phyloP scores from a whole-genome alignment of 1,139 yeast species.

The Debaryomyces subglobosus region DNA sequence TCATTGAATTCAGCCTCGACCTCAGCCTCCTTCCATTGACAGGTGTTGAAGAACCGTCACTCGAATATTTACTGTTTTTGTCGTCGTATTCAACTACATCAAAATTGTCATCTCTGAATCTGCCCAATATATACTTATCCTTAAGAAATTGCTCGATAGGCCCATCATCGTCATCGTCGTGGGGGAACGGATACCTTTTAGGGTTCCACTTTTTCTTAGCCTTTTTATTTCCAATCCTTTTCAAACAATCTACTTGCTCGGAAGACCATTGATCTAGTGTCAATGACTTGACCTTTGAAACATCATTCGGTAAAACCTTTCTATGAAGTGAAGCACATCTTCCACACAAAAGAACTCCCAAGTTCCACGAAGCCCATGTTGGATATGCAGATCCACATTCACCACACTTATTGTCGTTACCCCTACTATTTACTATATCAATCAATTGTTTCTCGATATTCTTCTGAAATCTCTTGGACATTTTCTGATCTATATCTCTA shows the following conservation, averaged over 20 bases:
- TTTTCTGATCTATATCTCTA: constrained; percentile 10
- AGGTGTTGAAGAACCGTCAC: constrained; percentile 13
- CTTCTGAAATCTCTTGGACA: constrained; percentile 40
- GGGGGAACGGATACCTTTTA: constrained; percentile 66
- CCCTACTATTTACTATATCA: constrained; percentile 42
- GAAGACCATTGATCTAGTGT: constrained; percentile 78
- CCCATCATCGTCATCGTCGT: constrained; percentile 63
- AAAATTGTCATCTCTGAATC: constrained; percentile 41
- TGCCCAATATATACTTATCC: constrained; percentile 53
- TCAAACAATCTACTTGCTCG: constrained; percentile 60
- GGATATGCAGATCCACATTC: constrained; percentile 71
- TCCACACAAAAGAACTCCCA: constrained; percentile 75
- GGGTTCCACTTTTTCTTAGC: constrained; percentile 70
- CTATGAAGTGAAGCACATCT: constrained; percentile 81
- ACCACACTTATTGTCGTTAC: constrained; percentile 65
- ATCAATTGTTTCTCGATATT: constrained; percentile 46
- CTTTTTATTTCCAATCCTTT: constrained; percentile 64
- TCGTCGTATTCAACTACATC: constrained; percentile 30
- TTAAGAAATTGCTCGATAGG: constrained; percentile 54
- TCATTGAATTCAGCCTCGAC: constrained; percentile 30
- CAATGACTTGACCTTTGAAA: constrained; percentile 77
- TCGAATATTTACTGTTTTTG: constrained; percentile 15
- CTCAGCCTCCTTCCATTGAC: constrained; percentile 14
- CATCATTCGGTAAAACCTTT: constrained; percentile 60
- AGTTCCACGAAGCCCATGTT: constrained; percentile 52